phyloP scores from a whole-genome alignment of 164 flowering plant genomes.

The Berberis vulgaris region DNA sequence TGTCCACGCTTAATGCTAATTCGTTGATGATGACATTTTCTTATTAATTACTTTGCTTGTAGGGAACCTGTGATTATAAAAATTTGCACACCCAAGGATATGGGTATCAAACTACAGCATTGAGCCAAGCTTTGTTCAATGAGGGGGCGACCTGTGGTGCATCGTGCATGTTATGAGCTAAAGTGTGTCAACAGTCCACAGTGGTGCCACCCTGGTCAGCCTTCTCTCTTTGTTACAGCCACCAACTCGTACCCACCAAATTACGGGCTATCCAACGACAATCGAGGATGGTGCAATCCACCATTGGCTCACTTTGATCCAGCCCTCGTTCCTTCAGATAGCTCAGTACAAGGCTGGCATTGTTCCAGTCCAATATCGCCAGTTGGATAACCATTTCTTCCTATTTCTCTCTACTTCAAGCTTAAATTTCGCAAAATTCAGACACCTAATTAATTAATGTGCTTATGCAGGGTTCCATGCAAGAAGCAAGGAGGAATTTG shows the following conservation, averaged over 20 bases:
- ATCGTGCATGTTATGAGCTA: slow-evolving; percentile 47
- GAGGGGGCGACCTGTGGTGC: slow-evolving; percentile 49
- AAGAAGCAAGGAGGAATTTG: slow-evolving; percentile 49
- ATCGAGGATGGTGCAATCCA: slow-evolving; percentile 77
- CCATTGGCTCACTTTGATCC: slow-evolving; percentile 64
- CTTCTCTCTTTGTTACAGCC: slow-evolving; percentile 46
- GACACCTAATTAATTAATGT: too few relatives aligned
- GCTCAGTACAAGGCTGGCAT: slow-evolving; percentile 57
- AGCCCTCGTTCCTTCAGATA: slow-evolving; percentile 41
- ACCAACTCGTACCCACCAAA: slow-evolving; percentile 75
- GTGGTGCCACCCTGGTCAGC: slow-evolving; percentile 57
- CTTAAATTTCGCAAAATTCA: too few relatives aligned
- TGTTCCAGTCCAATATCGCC: slow-evolving; percentile 40
- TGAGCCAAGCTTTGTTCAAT: slow-evolving; percentile 59
- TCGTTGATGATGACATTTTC: too few relatives aligned
- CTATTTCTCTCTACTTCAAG: too few relatives aligned
- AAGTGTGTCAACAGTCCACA: slow-evolving; percentile 37
- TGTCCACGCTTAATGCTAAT: too few relatives aligned
- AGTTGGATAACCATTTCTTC: slow-evolving; percentile 4
- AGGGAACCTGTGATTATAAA: slow-evolving; percentile 80
- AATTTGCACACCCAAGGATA: slow-evolving; percentile 38
- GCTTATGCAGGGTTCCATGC: slow-evolving; percentile 53
- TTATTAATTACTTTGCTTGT: not conserved
- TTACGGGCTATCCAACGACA: slow-evolving; percentile 18
- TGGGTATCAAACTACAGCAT: slow-evolving; percentile 49